Conservation (phyloP, 345 rosid species). For the Camelina sativa region DNA sequence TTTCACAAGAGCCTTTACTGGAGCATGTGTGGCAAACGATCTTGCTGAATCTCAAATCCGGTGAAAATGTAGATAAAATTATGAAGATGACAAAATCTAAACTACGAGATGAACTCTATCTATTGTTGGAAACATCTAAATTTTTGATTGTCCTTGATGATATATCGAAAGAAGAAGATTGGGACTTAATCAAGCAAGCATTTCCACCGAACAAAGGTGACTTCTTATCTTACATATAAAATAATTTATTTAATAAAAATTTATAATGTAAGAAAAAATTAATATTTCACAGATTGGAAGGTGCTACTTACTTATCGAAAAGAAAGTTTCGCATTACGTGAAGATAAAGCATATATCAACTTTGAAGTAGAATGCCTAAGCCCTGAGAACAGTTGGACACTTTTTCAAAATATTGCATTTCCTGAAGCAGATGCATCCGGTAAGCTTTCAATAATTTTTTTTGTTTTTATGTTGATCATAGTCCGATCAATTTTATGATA, state of each 20-base stretch:
- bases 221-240: neutral
- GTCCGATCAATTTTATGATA: too few species aligned
- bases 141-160: neutral
- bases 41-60: neutral
- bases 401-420: constrained; percentile 15
- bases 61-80: neutral
- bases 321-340: constrained; percentile 23
- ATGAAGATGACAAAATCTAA: neutral
- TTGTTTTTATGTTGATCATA: too few species aligned
- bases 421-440: neutral
- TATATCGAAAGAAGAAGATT: neutral
- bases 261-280: too few species aligned
- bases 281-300: neutral
- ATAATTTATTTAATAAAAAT: too few species aligned
- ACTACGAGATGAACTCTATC: neutral
- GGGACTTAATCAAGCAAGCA: neutral
- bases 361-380: constrained; percentile 26
- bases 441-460: too few species aligned
- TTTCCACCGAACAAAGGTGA: neutral
- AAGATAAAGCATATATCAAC: neutral
- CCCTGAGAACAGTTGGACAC: constrained; percentile 43
- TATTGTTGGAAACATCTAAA: neutral
- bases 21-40: neutral
- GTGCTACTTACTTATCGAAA: constrained; percentile 47
- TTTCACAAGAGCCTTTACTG: neutral